These are phyloP conservation scores for Phytopythium oedochilum DNA, from an alignment of 352 stramenopile species.

Conservation along the genomic window DNA sequence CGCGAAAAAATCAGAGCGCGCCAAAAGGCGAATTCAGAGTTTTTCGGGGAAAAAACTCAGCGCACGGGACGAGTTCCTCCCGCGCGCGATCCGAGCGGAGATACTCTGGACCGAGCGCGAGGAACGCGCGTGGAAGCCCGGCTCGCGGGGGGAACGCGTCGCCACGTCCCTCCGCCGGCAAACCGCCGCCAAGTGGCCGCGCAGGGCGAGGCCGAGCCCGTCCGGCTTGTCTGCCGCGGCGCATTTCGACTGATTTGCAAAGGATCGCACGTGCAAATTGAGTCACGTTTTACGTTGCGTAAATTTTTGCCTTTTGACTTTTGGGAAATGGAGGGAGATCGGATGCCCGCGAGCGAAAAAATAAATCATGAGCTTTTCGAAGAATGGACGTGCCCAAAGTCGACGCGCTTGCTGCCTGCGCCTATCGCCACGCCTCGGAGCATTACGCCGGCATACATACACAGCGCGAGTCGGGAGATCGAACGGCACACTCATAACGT, in stretches of 20 bases:
- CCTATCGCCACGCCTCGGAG: too few relatives aligned
- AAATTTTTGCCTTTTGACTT: too few relatives aligned
- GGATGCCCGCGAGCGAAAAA: too few relatives aligned
- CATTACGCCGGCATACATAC: background rate
- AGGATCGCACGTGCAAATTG: too few relatives aligned
- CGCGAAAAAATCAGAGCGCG: background rate
- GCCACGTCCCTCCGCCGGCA: background rate
- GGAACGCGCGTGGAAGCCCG: background rate
- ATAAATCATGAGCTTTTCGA: background rate
- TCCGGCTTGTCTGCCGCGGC: background rate
- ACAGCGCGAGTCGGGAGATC: background rate
- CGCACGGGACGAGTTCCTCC: background rate
- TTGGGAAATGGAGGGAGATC: too few relatives aligned
- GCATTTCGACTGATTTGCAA: background rate
- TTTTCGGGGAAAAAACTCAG: background rate
- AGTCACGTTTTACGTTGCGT: too few relatives aligned
- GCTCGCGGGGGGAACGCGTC: background rate
- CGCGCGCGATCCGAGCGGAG: background rate
- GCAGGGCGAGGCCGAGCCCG: background rate
- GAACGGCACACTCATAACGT: background rate
- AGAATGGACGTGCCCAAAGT: background rate
- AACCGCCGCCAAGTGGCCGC: background rate
- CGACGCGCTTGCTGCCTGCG: background rate
- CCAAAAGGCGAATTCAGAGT: too few relatives aligned
- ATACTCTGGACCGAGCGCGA: background rate